Evolutionary conservation across 352 stramenopile species (phyloP), one percentile per base, ranked within the genome.

Genomic region (Halophytophthora polymorphica): DNA sequence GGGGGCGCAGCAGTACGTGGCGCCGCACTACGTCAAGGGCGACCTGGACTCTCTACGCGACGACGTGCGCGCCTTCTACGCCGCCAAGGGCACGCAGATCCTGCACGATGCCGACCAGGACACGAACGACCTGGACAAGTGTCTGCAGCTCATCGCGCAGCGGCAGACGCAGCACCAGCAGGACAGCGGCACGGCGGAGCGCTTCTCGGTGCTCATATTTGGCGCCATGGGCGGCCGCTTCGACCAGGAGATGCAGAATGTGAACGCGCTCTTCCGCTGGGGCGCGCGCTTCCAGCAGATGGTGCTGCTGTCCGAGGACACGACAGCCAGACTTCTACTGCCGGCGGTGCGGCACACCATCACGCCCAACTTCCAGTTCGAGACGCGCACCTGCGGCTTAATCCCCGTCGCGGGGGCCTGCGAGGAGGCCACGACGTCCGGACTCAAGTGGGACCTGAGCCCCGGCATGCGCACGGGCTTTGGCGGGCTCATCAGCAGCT

Each of bases 241-340:
- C 51, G 96, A 99, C 69, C 96, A 99, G 69, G 94, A 98, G 77
- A 98, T 99, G 90, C 92, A 94, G 57, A 95, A 80, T 50, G 67
- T 99, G 47, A 96, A 97, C 60, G 79, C 92, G 53, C 69, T 98
- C 13, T 97, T 95, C 64, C 64, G 83, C 14, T 98, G 92, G 86
- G 68, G 69, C 19, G 56, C 71, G 38, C 73, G 69, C 39, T 97
- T 97, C 64, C 53, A 86, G 37, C 65, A 83, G 21, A 69, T 98
- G 40, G 79, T 82, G 34, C 58, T 98, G 45, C 80, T 98, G 21
- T 93, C 87, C 14, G 87, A 96, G 45, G 74, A 96, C 43, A 98
- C 91, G 18, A 93, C 80, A 29, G 90, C 80, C 13, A 81, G 88
- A 34, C 58, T 98, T 41, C 66, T 98, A 3, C 33, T 60, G 13